Conservation (phyloP, 257 asterid genomes). For the Ehretia macrophylla region DNA sequence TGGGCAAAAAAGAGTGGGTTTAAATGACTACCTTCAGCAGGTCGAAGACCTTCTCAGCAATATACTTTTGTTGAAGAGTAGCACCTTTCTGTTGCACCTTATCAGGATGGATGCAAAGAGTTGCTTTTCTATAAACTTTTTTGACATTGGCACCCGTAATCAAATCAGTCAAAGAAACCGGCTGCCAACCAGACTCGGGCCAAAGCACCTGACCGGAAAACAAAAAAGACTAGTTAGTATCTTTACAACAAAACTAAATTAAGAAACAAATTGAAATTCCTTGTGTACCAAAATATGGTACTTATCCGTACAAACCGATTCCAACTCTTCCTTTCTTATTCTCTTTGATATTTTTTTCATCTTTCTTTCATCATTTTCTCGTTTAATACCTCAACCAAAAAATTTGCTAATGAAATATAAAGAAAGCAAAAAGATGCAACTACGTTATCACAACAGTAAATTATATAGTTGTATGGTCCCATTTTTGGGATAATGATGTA, state of each 20-base stretch:
- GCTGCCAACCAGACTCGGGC: constrained; percentile 99
- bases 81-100: constrained; percentile 99
- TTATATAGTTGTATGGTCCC: too few relatives aligned
- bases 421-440: too few relatives aligned
- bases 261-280: not conserved
- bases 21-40: constrained; percentile 72
- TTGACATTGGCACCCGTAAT: constrained; percentile 86
- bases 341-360: too few relatives aligned
- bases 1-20: not conserved
- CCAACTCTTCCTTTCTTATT: too few relatives aligned
- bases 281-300: too few relatives aligned
- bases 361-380: too few relatives aligned
- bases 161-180: constrained; percentile 95
- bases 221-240: constrained; percentile 5
- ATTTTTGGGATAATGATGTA: too few relatives aligned
- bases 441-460: too few relatives aligned
- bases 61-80: constrained; percentile 88
- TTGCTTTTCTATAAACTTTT: constrained; percentile 90
- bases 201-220: constrained; percentile 72
- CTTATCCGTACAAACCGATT: too few relatives aligned
- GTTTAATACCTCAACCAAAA: too few relatives aligned
- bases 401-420: too few relatives aligned
- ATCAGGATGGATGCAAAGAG: constrained; percentile 97
- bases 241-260: constrained; percentile 16
- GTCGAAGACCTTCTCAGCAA: constrained; percentile 98